Evolutionary conservation across 805 yeast genomes (phyloP).

Genomic region (Starmera amethionina): DNA sequence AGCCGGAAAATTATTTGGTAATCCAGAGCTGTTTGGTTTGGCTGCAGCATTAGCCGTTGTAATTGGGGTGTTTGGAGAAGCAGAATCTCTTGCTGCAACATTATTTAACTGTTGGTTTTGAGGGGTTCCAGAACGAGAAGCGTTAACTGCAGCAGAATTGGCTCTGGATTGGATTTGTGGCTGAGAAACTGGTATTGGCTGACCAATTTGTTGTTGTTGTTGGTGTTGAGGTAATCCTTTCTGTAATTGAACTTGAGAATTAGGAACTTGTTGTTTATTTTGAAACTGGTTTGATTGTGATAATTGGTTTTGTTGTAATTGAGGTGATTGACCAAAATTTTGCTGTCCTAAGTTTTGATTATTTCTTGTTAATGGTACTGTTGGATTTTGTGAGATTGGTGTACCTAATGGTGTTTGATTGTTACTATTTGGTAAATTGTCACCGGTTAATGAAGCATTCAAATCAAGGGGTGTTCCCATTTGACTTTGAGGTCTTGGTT

Average conservation of each 20-base stretch:
- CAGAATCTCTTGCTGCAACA: conserved; percentile 9
- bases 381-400: too few species aligned
- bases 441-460: too few species aligned
- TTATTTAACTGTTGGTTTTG: conserved; percentile 6
- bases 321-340: not conserved
- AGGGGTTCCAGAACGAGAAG: conserved; percentile 14
- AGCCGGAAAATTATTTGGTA: conserved; percentile 15
- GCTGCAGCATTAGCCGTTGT: conserved; percentile 44
- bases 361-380: too few species aligned
- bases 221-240: conserved; percentile 6
- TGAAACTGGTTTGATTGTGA: conserved; percentile 1
- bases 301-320: not conserved
- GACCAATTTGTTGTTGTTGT: conserved; percentile 3
- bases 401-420: too few species aligned
- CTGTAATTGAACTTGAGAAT: conserved; percentile 9
- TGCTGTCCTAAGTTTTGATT: not conserved
- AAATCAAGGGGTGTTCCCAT: too few species aligned
- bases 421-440: too few species aligned
- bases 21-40: conserved; percentile 21
- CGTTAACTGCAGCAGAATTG: conserved; percentile 9
- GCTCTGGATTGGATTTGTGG: conserved; percentile 4
- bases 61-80: conserved; percentile 27
- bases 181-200: conserved; percentile 1
- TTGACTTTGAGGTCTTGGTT: not conserved
- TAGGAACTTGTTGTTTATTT: conserved; percentile 4